Conservation (phyloP, 768 basidiomycete genomes). For the Pisolithus tinctorius region DNA sequence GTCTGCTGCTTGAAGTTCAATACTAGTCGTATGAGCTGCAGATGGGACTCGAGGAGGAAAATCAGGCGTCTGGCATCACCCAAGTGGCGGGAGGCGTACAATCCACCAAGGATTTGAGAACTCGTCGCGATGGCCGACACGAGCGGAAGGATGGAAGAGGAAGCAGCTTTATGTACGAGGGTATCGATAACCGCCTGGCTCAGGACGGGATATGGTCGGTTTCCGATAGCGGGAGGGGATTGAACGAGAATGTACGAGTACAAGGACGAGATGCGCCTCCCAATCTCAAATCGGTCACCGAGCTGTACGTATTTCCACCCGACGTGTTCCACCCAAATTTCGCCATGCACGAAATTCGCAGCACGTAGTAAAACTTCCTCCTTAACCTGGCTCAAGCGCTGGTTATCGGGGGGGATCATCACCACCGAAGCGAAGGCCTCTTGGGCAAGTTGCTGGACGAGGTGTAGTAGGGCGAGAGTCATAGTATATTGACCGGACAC, state of each 20-base stretch:
- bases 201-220: constrained; percentile 53
- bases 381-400: constrained; percentile 64
- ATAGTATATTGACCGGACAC: constrained; percentile 72
- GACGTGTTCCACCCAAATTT: constrained; percentile 83
- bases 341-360: constrained; percentile 69
- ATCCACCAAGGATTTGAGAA: constrained; percentile 46
- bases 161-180: constrained; percentile 67
- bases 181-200: constrained; percentile 63
- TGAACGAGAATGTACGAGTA: constrained; percentile 63
- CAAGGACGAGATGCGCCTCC: constrained; percentile 54
- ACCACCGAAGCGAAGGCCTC: constrained; percentile 58
- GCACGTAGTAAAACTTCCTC: constrained; percentile 81
- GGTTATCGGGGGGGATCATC: constrained; percentile 44
- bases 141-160: constrained; percentile 76
- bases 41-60: constrained; percentile 59
- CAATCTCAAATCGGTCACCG: constrained; percentile 81
- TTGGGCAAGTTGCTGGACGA: constrained; percentile 68
- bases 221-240: constrained; percentile 45
- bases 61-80: constrained; percentile 66
- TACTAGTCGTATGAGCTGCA: constrained; percentile 54
- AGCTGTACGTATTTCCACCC: constrained; percentile 84
- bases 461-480: constrained; percentile 71
- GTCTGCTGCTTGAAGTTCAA: constrained; percentile 63
- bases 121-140: constrained; percentile 64
- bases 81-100: constrained; percentile 58